Percentiles rank a stretch among this genome's conserved stretches.
Evolutionary conservation across 805 yeast species (phyloP).

Genomic region (fission yeast (Schizosaccharomyces pombe)): DNA sequence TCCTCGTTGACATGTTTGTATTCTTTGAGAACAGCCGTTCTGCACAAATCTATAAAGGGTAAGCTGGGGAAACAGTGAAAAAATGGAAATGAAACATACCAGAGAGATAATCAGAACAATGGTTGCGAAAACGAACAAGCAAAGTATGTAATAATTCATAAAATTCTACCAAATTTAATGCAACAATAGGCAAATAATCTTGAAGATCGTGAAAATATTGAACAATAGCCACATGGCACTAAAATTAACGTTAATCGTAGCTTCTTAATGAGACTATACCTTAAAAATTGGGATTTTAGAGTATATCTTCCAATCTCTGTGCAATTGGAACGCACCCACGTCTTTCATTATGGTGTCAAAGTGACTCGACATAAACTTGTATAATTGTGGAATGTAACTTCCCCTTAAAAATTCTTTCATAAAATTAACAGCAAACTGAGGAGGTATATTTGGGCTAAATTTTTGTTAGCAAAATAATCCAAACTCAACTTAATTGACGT

Average conservation of each 20-base stretch:
- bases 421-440: not conserved
- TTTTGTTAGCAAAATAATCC: not conserved
- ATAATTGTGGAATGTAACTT: not conserved
- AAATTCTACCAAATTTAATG: not conserved
- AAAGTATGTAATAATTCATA: not conserved
- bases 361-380: not conserved
- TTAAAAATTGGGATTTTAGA: not conserved
- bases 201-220: not conserved
- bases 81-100: not conserved
- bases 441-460: not conserved
- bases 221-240: not conserved
- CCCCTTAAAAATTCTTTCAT: not conserved
- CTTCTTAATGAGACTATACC: not conserved
- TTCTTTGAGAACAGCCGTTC: not conserved
- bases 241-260: not conserved
- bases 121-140: not conserved
- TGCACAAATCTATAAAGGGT: not conserved
- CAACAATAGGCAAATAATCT: not conserved
- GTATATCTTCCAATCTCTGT: not conserved
- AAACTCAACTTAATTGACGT: no score
- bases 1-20: not conserved
- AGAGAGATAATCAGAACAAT: not conserved
- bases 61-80: not conserved
- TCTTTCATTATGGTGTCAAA: not conserved
- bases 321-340: not conserved